A percentile compares a stretch with the other conserved stretches of the same genome.
These are phyloP conservation scores for Tricholoma furcatifolium DNA, from an alignment of 768 basidiomycete genomes.

Conservation along the genomic window DNA sequence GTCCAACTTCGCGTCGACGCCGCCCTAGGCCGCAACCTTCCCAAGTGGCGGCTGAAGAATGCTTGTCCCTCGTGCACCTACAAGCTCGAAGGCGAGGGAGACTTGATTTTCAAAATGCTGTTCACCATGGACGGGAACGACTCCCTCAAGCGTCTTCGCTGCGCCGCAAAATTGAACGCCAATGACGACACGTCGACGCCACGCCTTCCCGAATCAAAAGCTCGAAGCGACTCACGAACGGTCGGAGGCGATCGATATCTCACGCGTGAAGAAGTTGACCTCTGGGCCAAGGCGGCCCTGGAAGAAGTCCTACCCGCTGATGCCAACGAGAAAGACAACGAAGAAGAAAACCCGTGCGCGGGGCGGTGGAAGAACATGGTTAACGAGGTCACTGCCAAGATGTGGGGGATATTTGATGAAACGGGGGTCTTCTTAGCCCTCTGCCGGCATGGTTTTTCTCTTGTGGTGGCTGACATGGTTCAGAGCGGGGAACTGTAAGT, in stretches of 20 bases:
- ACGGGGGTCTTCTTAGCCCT: too few species aligned
- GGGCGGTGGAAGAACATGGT: slow-evolving; percentile 3
- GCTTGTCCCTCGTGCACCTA: neutral
- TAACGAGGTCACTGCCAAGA: too few species aligned
- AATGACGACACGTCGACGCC: neutral
- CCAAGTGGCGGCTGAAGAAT: too few species aligned
- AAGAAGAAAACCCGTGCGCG: neutral
- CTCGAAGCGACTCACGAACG: neutral
- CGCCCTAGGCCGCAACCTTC: neutral
- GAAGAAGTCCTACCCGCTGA: slow-evolving; percentile 1
- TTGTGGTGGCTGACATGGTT: too few species aligned
- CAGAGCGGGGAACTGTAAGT: slow-evolving; percentile 2
- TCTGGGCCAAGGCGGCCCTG: neutral
- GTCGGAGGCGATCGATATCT: too few species aligned
- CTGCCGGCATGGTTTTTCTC: too few species aligned
- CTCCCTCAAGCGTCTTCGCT: neutral
- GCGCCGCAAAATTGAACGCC: neutral
- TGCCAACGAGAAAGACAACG: neutral
- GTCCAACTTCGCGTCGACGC: neutral
- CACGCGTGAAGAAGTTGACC: neutral
- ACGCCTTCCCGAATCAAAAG: neutral
- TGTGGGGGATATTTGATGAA: too few species aligned
- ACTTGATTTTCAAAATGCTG: too few species aligned
- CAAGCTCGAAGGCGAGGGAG: neutral
- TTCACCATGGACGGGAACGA: too few species aligned